phyloP scores from a whole-genome alignment of 2,329 filamentous ascomycete species.

The Emmonsiellopsis sp. region DNA sequence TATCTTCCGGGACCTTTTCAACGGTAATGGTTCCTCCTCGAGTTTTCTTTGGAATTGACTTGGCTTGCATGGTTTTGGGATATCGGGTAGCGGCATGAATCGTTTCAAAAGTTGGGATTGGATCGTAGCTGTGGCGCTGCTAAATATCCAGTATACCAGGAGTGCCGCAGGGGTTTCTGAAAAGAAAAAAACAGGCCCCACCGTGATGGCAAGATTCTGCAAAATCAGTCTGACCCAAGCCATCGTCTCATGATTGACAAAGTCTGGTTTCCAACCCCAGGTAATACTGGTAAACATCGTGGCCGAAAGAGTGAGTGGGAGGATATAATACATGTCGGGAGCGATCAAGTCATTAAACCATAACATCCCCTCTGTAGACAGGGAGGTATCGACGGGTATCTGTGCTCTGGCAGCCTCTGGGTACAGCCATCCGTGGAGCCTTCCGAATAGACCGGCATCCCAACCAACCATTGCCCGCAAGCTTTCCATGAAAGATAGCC shows the following conservation, averaged over 20 bases:
- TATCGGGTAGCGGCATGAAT: constrained; percentile 28
- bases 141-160: constrained; percentile 44
- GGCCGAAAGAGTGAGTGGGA: constrained; percentile 42
- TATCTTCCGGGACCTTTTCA: too few relatives aligned
- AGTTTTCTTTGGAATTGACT: too few relatives aligned
- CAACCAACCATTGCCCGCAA: constrained; percentile 40
- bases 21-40: too few relatives aligned
- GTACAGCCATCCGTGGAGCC: background rate
- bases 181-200: constrained; percentile 27
- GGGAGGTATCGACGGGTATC: constrained; percentile 37
- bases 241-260: constrained; percentile 5
- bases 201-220: constrained; percentile 30
- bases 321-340: constrained; percentile 42
- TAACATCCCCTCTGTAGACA: constrained; percentile 49
- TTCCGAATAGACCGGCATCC: constrained; percentile 18
- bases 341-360: constrained; percentile 52
- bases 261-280: constrained; percentile 17
- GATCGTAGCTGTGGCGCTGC: constrained; percentile 32
- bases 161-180: constrained; percentile 36
- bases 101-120: constrained; percentile 33
- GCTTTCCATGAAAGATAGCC: constrained; percentile 39
- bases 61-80: constrained; percentile 22
- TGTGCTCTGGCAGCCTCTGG: constrained; percentile 9
- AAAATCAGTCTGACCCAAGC: constrained; percentile 10
- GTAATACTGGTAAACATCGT: constrained; percentile 42